Base-by-base conservation (phyloP, 2,329 filamentous ascomycete species). In the Colletotrichum plurivorum region DNA sequence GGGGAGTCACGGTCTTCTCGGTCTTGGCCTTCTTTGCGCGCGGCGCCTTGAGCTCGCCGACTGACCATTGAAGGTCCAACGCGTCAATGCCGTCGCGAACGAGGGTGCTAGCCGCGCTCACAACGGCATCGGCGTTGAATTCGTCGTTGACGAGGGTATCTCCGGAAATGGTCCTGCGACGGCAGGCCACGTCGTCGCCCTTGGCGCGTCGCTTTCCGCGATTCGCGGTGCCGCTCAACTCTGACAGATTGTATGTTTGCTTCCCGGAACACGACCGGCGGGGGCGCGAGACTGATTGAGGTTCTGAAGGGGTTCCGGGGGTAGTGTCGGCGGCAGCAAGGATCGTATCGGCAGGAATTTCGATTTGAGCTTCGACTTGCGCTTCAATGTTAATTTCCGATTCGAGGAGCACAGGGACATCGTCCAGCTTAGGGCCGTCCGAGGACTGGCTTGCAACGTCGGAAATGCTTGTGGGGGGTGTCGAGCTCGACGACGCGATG, bases 231-330 rank as follows among this genome's bases (percentile, higher is more conserved):
- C 90, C 90, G 67, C 85, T 86, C 59, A 92, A 83, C 73, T 88
- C 85, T 71, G 88, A 84, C 16, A 92, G 80, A 74, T 94, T 94
- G 80, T 94, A 94, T 16, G 90, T 87, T 13, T 88, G 85, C 18
- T 89, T 82, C 61, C 84, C 85, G n/a, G 80, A 75, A 71, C 88
- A 85, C 45, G 84, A 81, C 74, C 90, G 88, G 73, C 85, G 86
- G 70, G 87, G 84, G 65, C 89, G 87, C 63, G 76, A 75, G 58
- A 78, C 73, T n/a, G 80, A 73, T 9, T 79, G 75, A 51, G 78
- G 71, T 60, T 70, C 73, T 45, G 61, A 51, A 36, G 62, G 49
- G 13, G 66, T 69, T 59, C 66, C 55, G 62, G 43, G 61, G 36
- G 55, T 46, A 10, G 55, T 53, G 46, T 63, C 54, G 65, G 27